Evolutionary conservation across 2,329 filamentous ascomycete species (phyloP), one percentile per base, ranked within the genome.

Genomic region (Spiromastix sp.): DNA sequence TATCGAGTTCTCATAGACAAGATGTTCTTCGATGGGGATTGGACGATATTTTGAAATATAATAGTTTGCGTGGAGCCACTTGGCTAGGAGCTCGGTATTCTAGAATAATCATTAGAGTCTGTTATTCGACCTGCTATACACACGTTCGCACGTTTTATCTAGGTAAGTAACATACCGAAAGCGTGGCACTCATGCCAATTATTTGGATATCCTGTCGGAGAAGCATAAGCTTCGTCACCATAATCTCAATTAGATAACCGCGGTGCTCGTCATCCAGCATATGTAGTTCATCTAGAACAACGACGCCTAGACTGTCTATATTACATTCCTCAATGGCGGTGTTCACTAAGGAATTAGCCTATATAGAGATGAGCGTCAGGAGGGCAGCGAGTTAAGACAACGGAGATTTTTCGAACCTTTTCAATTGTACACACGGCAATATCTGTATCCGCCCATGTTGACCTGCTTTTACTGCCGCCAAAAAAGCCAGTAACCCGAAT

Each of bases 361-460:
- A 24, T 24, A 7, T 24, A 24, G 7, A 24, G n/a, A 7, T 24
- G 21, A 24, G n/a, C n/a, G 21, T 7, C n/a, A 24, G 7, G 7
- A n/a, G 21, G n/a, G 21, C 7, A 7, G 7, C 21, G n/a, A 7
- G 21, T 7, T 7, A n/a, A n/a, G 21, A n/a, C 7, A 24, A 7
- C n/a, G 21, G n/a, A 24, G 21, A 55, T 29, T 9, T 15, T 22
- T 48, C 47, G 30, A 32, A 70, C 73, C 72, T 86, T 87, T 60
- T 87, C 82, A 41, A 86, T 78, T 1, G 82, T 86, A 59, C 82
- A 86, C 26, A 86, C 72, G 1, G 77, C 82, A 48, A 87, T 76
- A 51, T 87, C 82, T 46, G 83, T 80, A 49, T 86, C 81, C 17
- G 70, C 64, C 81, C 81, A 86, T 1, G 70, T 75, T 8, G 72